Evolutionary conservation across 192 early-diverging fungal genomes (phyloP), one percentile per base, ranked within the genome.

Genomic region (Spinellus fusiger): DNA sequence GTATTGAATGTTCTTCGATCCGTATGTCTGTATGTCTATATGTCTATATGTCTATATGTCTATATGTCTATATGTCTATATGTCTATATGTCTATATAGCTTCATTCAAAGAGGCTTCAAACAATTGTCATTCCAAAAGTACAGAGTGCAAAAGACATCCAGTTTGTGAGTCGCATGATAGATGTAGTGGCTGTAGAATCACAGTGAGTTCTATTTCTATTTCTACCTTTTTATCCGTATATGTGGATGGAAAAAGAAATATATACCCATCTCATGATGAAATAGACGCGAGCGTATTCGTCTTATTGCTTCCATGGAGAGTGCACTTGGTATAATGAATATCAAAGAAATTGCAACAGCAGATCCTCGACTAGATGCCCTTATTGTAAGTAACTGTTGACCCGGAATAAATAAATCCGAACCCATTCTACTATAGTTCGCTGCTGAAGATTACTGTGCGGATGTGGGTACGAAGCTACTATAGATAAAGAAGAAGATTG

Each of bases 401-500:
- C 48, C 28, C 35, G 38, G 8, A 0, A 31, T 12, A 32, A 6
- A 59, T 29, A 18, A 31, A 27, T 27, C 37, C 57, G 37, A 49
- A 37, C 26, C 16, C 2, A 20, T 15, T 23, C 35, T n/a, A 23
- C 22, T 48, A 2, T 71, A 83, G 81, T 83, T 93, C 78, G 95
- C 94, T 12, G 88, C 93, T n/a, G 95, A 98, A 76, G 95, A 98
- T 73, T 95, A 90, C 58, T 93, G 91, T 65, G 91, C 95, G 2
- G 94, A 96, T 65, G 74, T 90, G 16, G 90, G 69, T 63, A 61
- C 46, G 40, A 9, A 37, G 13, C 35, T 5, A 9, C 13, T 9
- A 37, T 37, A 13, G 13, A 37, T n/a, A n/a, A n/a, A n/a, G n/a
- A n/a, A n/a, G n/a, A n/a, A n/a, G n/a, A n/a, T n/a, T n/a, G n/a